Percentiles rank a stretch among this genome's conserved stretches.
Evolutionary conservation across 495 filamentous ascomycete species (phyloP).

Genomic region (Xylaria acuta): DNA sequence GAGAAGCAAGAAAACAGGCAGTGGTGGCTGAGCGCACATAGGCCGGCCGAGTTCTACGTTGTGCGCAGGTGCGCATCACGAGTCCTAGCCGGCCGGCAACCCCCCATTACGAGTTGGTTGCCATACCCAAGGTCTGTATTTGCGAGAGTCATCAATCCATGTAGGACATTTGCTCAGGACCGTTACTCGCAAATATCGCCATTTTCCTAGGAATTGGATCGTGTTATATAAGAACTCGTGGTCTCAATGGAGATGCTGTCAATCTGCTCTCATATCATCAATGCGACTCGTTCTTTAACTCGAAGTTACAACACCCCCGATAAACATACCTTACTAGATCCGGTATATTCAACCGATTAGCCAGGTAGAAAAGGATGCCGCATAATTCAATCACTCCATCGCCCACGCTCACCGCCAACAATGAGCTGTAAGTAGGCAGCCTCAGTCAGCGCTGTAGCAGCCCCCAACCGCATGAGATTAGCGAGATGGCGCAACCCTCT

Average conservation of each 20-base stretch:
- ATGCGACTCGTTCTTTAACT: neutral
- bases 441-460: neutral
- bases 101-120: neutral
- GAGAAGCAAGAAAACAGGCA: too few relatives aligned
- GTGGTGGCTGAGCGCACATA: too few relatives aligned
- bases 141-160: neutral
- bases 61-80: constrained; percentile 11
- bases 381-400: neutral
- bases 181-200: neutral
- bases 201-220: neutral
- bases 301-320: neutral
- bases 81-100: neutral
- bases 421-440: constrained; percentile 2
- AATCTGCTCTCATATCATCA: neutral
- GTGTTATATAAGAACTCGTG: neutral
- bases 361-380: neutral
- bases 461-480: neutral
- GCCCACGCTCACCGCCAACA: neutral
- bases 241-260: neutral
- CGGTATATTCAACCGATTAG: neutral
- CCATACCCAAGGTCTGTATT: constrained; percentile 3
- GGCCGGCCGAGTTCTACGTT: neutral
- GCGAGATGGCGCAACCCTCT: neutral
- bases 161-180: constrained; percentile 16
- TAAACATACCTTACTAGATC: neutral